Percentiles rank a stretch among this genome's conserved stretches.
Evolutionary conservation across 169 alveolate species (phyloP).

Genomic region (Miamiensis avidus): DNA sequence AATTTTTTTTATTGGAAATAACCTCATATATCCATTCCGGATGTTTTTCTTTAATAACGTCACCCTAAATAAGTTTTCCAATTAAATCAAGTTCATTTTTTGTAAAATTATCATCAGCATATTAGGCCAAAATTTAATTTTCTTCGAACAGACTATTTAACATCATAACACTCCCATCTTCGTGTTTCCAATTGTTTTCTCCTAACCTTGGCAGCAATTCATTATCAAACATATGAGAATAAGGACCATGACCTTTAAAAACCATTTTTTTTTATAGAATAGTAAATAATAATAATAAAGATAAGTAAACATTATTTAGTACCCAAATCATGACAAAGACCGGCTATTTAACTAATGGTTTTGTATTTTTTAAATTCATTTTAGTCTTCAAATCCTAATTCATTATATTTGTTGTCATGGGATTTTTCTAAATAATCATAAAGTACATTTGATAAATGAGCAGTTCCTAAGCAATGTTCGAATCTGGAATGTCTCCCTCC

Average conservation of each 20-base stretch:
- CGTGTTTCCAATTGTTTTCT: slow-evolving; percentile 65
- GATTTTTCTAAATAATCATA: slow-evolving; percentile 65
- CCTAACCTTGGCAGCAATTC: slow-evolving; percentile 30
- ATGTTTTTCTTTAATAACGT: slow-evolving; percentile 24
- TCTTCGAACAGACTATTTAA: slow-evolving; percentile 63
- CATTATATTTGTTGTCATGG: slow-evolving; percentile 25
- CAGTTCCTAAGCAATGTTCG: slow-evolving; percentile 91
- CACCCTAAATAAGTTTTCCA: slow-evolving; percentile 35
- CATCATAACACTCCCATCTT: slow-evolving; percentile 65
- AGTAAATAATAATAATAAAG: no score
- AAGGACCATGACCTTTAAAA: slow-evolving; percentile 93
- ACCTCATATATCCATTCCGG: slow-evolving; percentile 86
- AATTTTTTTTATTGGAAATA: slow-evolving; percentile 87
- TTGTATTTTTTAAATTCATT: slow-evolving; percentile 21
- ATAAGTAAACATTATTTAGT: no score
- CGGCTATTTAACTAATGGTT: slow-evolving; percentile 81
- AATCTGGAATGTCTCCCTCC: slow-evolving; percentile 91
- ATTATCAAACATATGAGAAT: slow-evolving; percentile 88
- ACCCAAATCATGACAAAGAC: slow-evolving; percentile 89
- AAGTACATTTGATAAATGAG: slow-evolving; percentile 74
- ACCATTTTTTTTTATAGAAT: no score
- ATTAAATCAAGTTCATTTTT: slow-evolving; percentile 46
- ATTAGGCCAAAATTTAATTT: slow-evolving; percentile 41
- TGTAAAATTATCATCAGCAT: slow-evolving; percentile 47
- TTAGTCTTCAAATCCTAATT: slow-evolving; percentile 20